Conservation (phyloP, 257 asterid genomes). For the Echium plantagineum region DNA sequence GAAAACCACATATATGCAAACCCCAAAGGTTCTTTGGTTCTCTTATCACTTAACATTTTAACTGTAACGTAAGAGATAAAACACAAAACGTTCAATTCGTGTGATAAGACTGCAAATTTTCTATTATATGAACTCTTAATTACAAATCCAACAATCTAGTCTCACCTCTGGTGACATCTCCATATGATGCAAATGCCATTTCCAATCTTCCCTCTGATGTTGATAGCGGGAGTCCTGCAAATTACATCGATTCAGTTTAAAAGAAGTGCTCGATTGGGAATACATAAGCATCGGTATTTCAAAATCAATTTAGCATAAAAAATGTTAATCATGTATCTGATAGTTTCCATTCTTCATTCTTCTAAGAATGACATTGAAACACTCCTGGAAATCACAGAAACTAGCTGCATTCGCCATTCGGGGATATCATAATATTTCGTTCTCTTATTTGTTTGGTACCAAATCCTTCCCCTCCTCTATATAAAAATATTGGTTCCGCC, state of each 20-base stretch:
- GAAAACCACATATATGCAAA: slow-evolving; percentile 45
- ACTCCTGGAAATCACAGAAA: too few relatives aligned
- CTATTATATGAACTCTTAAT: not conserved
- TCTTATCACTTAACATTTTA: slow-evolving; percentile 31
- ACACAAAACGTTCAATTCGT: slow-evolving; percentile 1
- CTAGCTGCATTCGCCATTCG: too few relatives aligned
- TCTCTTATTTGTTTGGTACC: too few relatives aligned
- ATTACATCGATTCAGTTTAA: slow-evolving; percentile 5
- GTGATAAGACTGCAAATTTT: too few relatives aligned
- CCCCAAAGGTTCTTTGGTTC: slow-evolving; percentile 39
- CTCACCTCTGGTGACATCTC: slow-evolving; percentile 45
- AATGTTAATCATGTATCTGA: too few relatives aligned
- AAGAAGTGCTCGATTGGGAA: not conserved
- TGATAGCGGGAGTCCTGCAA: slow-evolving; percentile 39
- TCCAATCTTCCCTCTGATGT: slow-evolving; percentile 28
- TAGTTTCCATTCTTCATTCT: too few relatives aligned
- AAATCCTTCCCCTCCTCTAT: too few relatives aligned
- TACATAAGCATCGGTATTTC: not conserved
- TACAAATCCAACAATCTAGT: not conserved
- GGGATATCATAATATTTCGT: too few relatives aligned
- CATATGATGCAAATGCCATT: slow-evolving; percentile 32
- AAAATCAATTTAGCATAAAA: too few relatives aligned
- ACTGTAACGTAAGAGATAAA: slow-evolving; percentile 20
- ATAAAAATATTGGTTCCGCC: too few relatives aligned
- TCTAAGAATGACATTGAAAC: too few relatives aligned